These are phyloP conservation scores for Botrytis deweyae DNA, from an alignment of 2,329 filamentous ascomycete genomes.

Conservation along the genomic window DNA sequence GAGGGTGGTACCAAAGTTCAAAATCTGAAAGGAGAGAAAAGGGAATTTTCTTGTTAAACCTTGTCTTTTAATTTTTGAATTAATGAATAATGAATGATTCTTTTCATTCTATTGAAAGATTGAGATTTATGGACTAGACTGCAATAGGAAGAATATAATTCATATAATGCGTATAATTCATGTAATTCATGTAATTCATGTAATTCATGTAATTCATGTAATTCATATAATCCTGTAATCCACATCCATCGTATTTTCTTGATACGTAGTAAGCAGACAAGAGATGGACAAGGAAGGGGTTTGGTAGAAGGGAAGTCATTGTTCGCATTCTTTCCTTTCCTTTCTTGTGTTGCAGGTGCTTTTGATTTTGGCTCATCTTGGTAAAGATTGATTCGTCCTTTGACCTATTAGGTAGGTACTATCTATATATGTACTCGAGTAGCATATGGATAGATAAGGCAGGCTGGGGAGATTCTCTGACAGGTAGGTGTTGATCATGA, in stretches of 20 bases:
- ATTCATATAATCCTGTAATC: too few species aligned
- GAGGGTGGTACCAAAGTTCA: neutral
- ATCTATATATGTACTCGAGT: neutral
- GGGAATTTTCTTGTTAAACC: neutral
- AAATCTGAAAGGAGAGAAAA: conserved; percentile 5
- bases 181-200: too few species aligned
- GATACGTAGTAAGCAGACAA: neutral
- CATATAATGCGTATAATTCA: neutral
- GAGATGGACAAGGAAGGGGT: neutral
- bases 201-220: too few species aligned
- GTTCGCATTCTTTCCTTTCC: neutral
- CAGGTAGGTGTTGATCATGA: neutral
- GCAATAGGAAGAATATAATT: neutral
- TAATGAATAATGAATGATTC: neutral
- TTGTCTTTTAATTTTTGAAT: neutral
- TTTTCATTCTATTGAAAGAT: neutral
- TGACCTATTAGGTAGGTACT: neutral
- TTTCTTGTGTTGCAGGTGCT: neutral
- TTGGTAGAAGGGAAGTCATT: neutral
- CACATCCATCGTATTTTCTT: neutral
- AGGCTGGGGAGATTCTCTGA: neutral
- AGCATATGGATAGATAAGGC: neutral
- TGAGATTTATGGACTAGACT: neutral
- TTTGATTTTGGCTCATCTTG: neutral
- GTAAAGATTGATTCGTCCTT: neutral